phyloP scores from a whole-genome alignment of 139 green algal species.

The Closterium sp. region DNA sequence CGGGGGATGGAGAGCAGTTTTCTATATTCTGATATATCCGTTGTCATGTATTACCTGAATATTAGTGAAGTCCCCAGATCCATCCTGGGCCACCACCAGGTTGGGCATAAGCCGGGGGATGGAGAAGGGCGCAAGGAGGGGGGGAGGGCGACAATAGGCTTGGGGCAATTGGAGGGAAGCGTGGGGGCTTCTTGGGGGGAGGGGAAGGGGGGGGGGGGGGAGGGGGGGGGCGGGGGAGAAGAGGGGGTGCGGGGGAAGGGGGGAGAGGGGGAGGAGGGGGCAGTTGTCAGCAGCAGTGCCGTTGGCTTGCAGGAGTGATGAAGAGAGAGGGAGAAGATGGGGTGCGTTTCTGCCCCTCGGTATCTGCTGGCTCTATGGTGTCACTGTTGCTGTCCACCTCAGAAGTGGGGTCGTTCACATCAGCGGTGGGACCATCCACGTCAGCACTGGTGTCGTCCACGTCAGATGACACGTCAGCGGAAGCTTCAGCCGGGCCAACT shows the following conservation, averaged over 20 bases:
- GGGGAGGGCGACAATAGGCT: not conserved
- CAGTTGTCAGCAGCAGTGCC: not conserved
- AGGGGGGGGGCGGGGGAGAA: no score
- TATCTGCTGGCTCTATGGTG: not conserved
- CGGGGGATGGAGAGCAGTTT: no score
- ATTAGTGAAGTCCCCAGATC: not conserved
- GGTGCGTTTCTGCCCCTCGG: not conserved
- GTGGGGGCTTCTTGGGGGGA: not conserved
- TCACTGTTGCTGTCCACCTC: not conserved
- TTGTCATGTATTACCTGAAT: not conserved
- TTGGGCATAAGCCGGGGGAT: not conserved
- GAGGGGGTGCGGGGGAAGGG: no score
- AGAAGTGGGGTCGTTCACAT: not conserved
- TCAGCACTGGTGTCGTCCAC: no score
- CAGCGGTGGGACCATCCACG: not conserved
- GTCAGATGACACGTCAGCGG: not conserved
- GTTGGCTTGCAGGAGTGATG: not conserved
- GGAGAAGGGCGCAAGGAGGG: not conserved
- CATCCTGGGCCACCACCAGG: not conserved
- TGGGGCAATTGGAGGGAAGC: not conserved
- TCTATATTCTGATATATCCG: no score
- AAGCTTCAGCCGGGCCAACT: not conserved
- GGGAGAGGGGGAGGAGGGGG: no score
- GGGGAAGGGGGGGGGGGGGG: no score
- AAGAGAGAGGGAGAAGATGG: no score